Percentiles rank a stretch among this genome's conserved stretches.
These are phyloP conservation scores for Sextonia rubra DNA, from an alignment of 164 flowering plant genomes.

Conservation along the genomic window DNA sequence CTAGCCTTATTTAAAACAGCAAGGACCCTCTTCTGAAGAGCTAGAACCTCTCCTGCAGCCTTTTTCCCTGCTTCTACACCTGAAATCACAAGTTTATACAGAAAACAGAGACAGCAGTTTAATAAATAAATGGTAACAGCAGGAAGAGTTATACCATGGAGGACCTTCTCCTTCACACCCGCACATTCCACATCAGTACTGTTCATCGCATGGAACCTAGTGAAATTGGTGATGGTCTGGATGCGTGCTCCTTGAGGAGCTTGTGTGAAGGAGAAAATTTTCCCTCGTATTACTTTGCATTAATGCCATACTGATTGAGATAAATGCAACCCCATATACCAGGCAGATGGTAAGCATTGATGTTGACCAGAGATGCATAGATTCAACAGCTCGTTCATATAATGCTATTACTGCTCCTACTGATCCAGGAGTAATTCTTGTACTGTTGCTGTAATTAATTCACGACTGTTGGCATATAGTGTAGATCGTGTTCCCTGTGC, in stretches of 20 bases:
- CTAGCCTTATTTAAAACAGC: constrained; percentile 86
- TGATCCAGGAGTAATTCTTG: constrained; percentile 92
- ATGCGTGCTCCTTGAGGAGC: too few species aligned
- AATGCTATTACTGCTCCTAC: constrained; percentile 90
- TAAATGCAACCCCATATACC: constrained; percentile 42
- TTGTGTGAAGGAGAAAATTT: too few species aligned
- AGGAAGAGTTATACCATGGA: background rate
- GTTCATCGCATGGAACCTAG: too few species aligned
- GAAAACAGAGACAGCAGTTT: background rate
- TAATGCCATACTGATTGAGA: background rate
- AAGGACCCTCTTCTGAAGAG: constrained; percentile 91
- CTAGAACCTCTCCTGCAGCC: constrained; percentile 94
- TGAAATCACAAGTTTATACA: constrained; percentile 16
- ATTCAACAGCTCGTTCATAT: constrained; percentile 95
- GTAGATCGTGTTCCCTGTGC: constrained; percentile 90
- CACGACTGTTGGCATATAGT: constrained; percentile 71
- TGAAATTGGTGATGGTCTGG: too few species aligned
- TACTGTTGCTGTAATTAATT: constrained; percentile 83
- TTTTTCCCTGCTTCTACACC: constrained; percentile 99
- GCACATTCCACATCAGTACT: too few species aligned
- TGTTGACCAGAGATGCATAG: constrained; percentile 85
- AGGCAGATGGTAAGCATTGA: constrained; percentile 98
- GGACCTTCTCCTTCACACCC: too few species aligned
- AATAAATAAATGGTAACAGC: background rate
- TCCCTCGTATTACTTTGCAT: background rate